These are phyloP conservation scores for Purpureocillium lavendulum DNA, from an alignment of 2,329 filamentous ascomycete species.

Conservation along the genomic window DNA sequence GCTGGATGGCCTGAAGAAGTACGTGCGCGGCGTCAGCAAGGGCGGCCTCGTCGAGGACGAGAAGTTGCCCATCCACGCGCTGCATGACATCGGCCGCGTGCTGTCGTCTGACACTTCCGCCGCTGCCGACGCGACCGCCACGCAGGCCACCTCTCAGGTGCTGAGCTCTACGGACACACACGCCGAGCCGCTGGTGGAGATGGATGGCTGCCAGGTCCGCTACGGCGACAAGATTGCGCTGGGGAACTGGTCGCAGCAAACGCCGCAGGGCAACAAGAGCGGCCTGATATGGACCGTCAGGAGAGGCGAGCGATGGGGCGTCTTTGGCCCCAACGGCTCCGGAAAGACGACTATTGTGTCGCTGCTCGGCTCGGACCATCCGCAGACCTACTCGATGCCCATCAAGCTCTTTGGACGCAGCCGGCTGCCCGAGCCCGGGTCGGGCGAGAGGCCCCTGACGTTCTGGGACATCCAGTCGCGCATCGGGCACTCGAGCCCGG, in stretches of 20 bases:
- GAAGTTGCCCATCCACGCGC: conserved; percentile 36
- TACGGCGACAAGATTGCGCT: conserved; percentile 74
- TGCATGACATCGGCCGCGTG: conserved; percentile 41
- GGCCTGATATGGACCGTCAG: conserved; percentile 79
- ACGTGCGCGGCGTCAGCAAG: conserved; percentile 36
- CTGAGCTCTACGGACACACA: conserved; percentile 13
- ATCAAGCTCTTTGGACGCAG: conserved; percentile 79
- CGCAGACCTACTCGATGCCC: conserved; percentile 84
- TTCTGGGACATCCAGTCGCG: conserved; percentile 88
- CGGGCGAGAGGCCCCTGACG: conserved; percentile 61
- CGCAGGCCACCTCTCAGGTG: conserved; percentile 9
- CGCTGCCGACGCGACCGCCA: conserved; percentile 1
- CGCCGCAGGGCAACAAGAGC: conserved; percentile 35
- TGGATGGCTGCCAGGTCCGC: conserved; percentile 73
- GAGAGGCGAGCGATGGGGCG: conserved; percentile 78
- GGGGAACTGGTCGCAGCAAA: conserved; percentile 68
- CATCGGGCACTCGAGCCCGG: conserved; percentile 88
- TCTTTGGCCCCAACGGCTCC: conserved; percentile 90
- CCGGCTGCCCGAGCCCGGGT: conserved; percentile 66
- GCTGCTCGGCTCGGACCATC: conserved; percentile 90
- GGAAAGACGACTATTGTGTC: conserved; percentile 94
- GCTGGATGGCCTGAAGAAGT: conserved; percentile 40
- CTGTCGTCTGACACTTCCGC: conserved; percentile 20
- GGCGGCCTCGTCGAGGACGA: conserved; percentile 37
- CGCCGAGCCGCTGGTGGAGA: conserved; percentile 72